These are phyloP conservation scores for Xenoacremonium recifei DNA, from an alignment of 2,329 filamentous ascomycete species.

Conservation along the genomic window DNA sequence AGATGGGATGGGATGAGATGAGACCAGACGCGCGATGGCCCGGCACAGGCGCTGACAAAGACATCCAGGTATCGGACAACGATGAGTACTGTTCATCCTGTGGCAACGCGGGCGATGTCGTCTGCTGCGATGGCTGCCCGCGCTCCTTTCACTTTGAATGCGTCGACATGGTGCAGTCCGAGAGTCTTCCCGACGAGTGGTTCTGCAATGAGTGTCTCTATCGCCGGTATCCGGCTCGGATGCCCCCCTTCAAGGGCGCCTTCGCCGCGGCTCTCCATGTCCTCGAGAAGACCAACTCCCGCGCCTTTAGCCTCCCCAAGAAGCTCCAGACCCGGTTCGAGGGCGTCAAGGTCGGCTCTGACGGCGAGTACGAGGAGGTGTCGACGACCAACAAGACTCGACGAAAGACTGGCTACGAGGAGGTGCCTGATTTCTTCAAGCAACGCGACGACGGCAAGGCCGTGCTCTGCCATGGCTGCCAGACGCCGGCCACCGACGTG, in stretches of 20 bases:
- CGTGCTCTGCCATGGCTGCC: constrained; percentile 77
- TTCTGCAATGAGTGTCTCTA: constrained; percentile 74
- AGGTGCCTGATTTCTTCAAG: constrained; percentile 65
- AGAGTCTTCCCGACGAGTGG: constrained; percentile 73
- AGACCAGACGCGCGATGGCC: too few species aligned
- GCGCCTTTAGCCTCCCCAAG: constrained; percentile 69
- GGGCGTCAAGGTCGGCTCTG: constrained; percentile 71
- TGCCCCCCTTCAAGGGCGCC: constrained; percentile 49
- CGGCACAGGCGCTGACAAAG: constrained; percentile 33
- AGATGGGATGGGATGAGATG: constrained; percentile 14
- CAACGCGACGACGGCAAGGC: constrained; percentile 72
- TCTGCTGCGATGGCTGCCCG: constrained; percentile 92
- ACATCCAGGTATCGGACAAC: constrained; percentile 59
- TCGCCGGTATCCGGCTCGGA: constrained; percentile 44
- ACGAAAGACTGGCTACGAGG: constrained; percentile 57
- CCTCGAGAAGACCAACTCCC: constrained; percentile 68
- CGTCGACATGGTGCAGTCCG: constrained; percentile 74
- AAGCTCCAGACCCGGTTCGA: constrained; percentile 75
- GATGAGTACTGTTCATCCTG: constrained; percentile 90
- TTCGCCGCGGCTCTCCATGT: constrained; percentile 63
- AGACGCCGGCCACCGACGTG: constrained; percentile 56
- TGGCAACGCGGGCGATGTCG: constrained; percentile 75
- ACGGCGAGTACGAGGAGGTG: constrained; percentile 79
- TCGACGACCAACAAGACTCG: constrained; percentile 56
- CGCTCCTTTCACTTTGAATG: constrained; percentile 89